Evolutionary conservation across 371 early-diverging fungal species (phyloP), one percentile per base, ranked within the genome.

Genomic region (Gilbertella persicaria): DNA sequence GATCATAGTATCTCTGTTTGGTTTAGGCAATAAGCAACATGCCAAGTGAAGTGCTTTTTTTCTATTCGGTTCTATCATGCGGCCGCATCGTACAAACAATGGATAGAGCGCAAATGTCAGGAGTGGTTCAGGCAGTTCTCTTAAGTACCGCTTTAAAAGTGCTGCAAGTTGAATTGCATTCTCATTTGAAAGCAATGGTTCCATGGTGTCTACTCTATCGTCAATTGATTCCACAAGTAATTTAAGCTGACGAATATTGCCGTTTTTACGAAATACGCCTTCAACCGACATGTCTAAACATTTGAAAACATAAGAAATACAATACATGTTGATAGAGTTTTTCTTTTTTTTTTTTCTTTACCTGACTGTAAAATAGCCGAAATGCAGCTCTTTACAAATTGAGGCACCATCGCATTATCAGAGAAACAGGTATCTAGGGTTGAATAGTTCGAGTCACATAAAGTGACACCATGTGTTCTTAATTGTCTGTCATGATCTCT

Each of bases 211-310:
- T 6, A 21, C 21, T 3, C 25, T n/a, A 5, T 33, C 23, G 1
- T 74, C 67, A 5, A 84, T 77, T 0, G 80, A 62, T 20, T 94
- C 93, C 8, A 84, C 74, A 25, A 94, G 59, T 25, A 86, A 84
- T 37, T 90, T 91, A 21, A 97, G 76, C 35, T 91, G 73, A 41
- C 92, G 76, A 58, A 98, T 94, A 63, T 98, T 97, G 10, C 98
- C 98, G 69, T 95, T 98, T 69, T 96, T 97, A 52, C 98, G 87
- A 79, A 98, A 98, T 4, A 97, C 88, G 1, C 98, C 98, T 68
- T 97, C 97, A 17, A 86, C 80, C 1, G 87, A 77, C 81, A 98
- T 78, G 58, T 96, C 93, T 90, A 62, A 19, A 23, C 8, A n/a
- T 48, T 16, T 3, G 46, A 16, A 14, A 46, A n/a, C 33, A 20